Evolutionary conservation across 306 rosid species (phyloP).

Genomic region (Fragaria nilgerrensis): DNA sequence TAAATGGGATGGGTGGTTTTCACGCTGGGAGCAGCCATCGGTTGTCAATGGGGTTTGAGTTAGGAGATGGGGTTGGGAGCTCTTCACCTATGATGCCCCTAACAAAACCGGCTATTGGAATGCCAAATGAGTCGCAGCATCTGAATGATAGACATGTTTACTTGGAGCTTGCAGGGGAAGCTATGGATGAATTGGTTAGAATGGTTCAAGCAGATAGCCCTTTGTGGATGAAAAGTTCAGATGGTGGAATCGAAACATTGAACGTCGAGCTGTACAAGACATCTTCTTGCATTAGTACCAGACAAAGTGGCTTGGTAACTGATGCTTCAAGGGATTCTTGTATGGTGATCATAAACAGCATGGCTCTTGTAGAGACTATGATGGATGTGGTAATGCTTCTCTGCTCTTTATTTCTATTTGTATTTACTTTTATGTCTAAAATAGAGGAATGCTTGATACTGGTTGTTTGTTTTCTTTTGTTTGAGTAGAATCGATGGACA

Average conservation of each 20-base stretch:
- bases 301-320: conserved; percentile 44
- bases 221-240: conserved; percentile 63
- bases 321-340: conserved; percentile 64
- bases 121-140: conserved; percentile 37
- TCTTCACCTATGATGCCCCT: conserved; percentile 31
- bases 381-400: conserved; percentile 63
- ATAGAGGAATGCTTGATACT: conserved; percentile 1
- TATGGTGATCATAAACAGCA: conserved; percentile 45
- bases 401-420: conserved; percentile 15
- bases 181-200: conserved; percentile 82
- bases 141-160: conserved; percentile 40
- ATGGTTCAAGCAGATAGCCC: conserved; percentile 56
- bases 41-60: conserved; percentile 54
- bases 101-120: conserved; percentile 34
- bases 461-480: conserved; percentile 17
- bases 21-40: conserved; percentile 31
- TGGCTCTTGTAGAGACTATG: conserved; percentile 56
- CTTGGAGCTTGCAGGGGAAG: conserved; percentile 51
- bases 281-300: conserved; percentile 40
- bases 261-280: conserved; percentile 65
- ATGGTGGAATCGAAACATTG: conserved; percentile 51
- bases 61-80: conserved; percentile 51
- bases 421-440: neutral
- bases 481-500: conserved; percentile 66
- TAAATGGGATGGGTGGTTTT: conserved; percentile 49